These are phyloP conservation scores for Mycena filopes DNA, from an alignment of 768 basidiomycete species.

Conservation along the genomic window DNA sequence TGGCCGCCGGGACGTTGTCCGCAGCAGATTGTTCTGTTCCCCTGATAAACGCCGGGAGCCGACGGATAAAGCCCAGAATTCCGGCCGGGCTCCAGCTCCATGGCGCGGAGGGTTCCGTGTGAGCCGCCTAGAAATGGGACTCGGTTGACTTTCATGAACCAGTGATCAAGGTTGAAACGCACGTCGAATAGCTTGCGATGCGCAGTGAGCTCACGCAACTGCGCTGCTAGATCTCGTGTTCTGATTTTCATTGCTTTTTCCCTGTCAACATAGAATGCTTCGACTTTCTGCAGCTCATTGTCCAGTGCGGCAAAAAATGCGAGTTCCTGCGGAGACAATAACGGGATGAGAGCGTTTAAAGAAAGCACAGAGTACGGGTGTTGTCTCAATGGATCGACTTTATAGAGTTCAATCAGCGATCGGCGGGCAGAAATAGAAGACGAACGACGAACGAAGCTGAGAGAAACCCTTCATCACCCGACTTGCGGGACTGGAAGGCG, in stretches of 20 bases:
- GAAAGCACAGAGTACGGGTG: constrained; percentile 45
- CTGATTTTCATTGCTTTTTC: constrained; percentile 70
- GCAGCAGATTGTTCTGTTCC: not conserved
- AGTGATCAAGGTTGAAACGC: not conserved
- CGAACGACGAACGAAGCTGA: constrained; percentile 8
- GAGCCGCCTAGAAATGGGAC: constrained; percentile 22
- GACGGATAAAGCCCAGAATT: not conserved
- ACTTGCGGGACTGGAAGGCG: constrained; percentile 22
- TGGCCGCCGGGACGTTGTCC: not conserved
- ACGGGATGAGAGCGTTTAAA: constrained; percentile 60
- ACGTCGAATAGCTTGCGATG: constrained; percentile 74
- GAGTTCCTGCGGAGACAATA: constrained; percentile 68
- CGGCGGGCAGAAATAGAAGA: not conserved
- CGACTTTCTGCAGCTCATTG: constrained; percentile 83
- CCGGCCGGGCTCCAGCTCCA: constrained; percentile 9
- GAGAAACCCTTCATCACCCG: constrained; percentile 17
- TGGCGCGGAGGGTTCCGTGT: constrained; percentile 2
- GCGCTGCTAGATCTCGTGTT: constrained; percentile 63
- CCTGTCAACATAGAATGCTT: constrained; percentile 80
- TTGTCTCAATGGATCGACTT: constrained; percentile 26
- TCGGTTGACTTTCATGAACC: no score
- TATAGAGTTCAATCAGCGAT: not conserved
- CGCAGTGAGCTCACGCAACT: constrained; percentile 78
- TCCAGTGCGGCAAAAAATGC: constrained; percentile 85
- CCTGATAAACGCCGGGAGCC: not conserved